Base-by-base conservation (phyloP, 805 yeast species). In the Candida loeiensis region DNA sequence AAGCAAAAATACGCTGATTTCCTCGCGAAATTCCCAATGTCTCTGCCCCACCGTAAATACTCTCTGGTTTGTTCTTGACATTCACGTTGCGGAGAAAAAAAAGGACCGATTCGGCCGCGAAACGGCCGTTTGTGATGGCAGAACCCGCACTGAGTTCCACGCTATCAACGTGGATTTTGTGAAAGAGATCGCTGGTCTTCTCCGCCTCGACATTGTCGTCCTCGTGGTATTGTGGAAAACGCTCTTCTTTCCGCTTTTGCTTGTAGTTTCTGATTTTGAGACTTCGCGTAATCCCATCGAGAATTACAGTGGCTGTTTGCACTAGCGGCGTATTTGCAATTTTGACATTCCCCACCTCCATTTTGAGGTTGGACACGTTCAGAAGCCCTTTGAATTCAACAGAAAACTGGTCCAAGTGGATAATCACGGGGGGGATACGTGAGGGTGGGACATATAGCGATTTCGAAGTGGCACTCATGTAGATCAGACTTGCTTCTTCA, bases 391-490 rank as follows among this genome's bases (percentile, higher is more conserved):
- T 73, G 47, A 81, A 80, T 4, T 67, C 61, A 2, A 75, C 41
- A 2, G 55, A 56, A 4, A 73, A 46, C 7, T 53, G 40, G 48
- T 74, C 73, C n/a, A 69, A 53, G 44, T 55, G 52, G 6, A 57
- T 46, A 4, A 70, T 33, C 6, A 53, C 40, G 2, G 59, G 56
- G 5, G 52, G 47, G 0, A 39, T 43, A 18, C 36, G 44, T 43
- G 12, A 45, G 13, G 33, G 22, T 4, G 20, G 11, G 6, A 17
- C 33, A 30, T 17, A 30, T 36, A 71, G 63, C 2, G 77, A 54
- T 36, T 74, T 71, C 0, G 86, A 79, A 8, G 82, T 68, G 2
- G 95, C 95, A 59, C 95, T 85, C 90, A 85, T 79, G 54, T 85
- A 87, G 14, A 86, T 72, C 2, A 89, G 80, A 34, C 79, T 72